These are phyloP conservation scores for Coprinellus aureogranulatus DNA, from an alignment of 768 basidiomycete genomes.

Conservation along the genomic window DNA sequence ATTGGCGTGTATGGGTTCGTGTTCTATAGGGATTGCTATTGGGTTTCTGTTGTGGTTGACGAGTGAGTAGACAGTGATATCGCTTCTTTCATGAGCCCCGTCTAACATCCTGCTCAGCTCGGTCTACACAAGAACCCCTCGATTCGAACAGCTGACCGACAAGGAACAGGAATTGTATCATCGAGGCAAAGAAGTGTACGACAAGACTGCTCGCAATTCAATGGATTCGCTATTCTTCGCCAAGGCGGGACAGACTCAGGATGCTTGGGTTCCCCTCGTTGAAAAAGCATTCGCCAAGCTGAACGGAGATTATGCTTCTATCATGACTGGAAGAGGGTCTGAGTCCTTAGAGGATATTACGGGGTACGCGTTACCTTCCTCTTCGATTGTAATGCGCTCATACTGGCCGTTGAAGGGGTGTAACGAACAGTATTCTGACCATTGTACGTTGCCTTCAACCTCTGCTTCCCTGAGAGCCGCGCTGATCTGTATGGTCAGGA, in stretches of 20 bases:
- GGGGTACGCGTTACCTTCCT: too few species aligned
- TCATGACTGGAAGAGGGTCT: slow-evolving; percentile 33
- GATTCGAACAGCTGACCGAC: slow-evolving; percentile 37
- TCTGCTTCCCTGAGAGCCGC: too few species aligned
- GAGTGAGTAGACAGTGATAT: slow-evolving; percentile 45
- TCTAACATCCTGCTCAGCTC: slow-evolving; percentile 25
- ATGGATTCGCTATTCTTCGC: slow-evolving; percentile 41
- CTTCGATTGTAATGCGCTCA: too few species aligned
- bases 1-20: slow-evolving; percentile 53
- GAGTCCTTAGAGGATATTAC: slow-evolving; percentile 54
- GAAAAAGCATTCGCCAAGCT: slow-evolving; percentile 52
- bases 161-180: slow-evolving; percentile 40
- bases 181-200: slow-evolving; percentile 38
- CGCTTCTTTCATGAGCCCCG: neutral
- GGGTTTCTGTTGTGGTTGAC: slow-evolving; percentile 54
- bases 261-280: slow-evolving; percentile 47
- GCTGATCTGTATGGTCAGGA: slow-evolving; percentile 20
- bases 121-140: slow-evolving; percentile 40
- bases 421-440: neutral
- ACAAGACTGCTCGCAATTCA: slow-evolving; percentile 31
- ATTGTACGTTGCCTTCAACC: too few species aligned
- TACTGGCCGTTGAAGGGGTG: too few species aligned
- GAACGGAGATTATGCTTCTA: slow-evolving; percentile 40
- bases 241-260: slow-evolving; percentile 33
- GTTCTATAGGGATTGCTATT: slow-evolving; percentile 44